Evolutionary conservation across 2,329 filamentous ascomycete genomes (phyloP).

Genomic region (Exophiala spinifera): DNA sequence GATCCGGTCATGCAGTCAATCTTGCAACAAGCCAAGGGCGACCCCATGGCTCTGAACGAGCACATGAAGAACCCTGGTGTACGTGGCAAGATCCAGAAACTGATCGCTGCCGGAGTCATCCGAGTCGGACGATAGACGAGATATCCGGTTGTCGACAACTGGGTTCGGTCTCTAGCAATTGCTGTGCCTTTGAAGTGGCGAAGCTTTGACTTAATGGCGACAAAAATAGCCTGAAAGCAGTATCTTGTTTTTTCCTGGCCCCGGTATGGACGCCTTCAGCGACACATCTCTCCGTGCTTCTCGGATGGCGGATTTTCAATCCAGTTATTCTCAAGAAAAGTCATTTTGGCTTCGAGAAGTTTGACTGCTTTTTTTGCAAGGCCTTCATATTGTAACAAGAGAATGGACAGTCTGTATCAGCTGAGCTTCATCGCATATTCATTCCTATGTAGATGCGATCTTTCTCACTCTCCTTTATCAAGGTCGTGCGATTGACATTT

Average conservation of each 20-base stretch:
- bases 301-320: neutral
- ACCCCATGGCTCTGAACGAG: constrained; percentile 88
- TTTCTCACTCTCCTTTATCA: too few relatives aligned
- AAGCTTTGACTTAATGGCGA: too few relatives aligned
- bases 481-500: too few relatives aligned
- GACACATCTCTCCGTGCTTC: neutral
- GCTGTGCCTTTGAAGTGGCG: too few relatives aligned
- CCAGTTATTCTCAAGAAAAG: neutral
- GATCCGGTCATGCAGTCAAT: constrained; percentile 98
- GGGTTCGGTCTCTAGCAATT: too few relatives aligned
- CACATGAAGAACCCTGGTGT: constrained; percentile 94
- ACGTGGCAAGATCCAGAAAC: constrained; percentile 85
- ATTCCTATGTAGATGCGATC: too few relatives aligned
- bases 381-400: neutral
- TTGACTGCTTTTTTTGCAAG: neutral
- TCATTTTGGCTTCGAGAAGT: neutral
- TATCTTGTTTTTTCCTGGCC: too few relatives aligned
- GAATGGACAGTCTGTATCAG: too few relatives aligned
- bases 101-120: constrained; percentile 90
- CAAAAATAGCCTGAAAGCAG: too few relatives aligned
- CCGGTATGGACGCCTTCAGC: neutral
- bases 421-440: too few relatives aligned
- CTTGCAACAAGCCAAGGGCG: constrained; percentile 89
- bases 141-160: too few relatives aligned
- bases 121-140: constrained; percentile 59